Evolutionary conservation across 352 stramenopile species (phyloP), one percentile per base, ranked within the genome.

Genomic region (Vaucheria bursata): DNA sequence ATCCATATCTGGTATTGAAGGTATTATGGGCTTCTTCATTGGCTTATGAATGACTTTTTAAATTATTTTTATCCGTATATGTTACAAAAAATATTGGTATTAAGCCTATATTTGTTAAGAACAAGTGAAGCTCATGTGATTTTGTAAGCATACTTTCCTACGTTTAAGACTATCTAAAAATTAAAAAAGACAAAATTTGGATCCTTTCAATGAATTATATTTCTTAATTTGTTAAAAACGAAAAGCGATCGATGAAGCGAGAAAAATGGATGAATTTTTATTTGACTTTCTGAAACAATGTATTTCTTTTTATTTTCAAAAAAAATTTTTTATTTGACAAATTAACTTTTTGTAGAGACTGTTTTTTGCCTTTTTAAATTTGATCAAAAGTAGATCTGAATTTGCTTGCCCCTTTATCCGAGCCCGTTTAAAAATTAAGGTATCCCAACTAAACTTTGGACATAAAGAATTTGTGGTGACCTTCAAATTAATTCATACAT

Each of bases 1-100:
- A 96, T 75, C 85, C 87, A 50, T 96, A 95, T 35, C 77, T 82
- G 0, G 71, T 80, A 64, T 67, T 67, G 5, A 25, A 12, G 45
- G 25, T 25, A n/a, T n/a, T n/a, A n/a, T 59, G 45, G 45, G 45
- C 12, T 59, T 18, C 25, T 12, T 59, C 12, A 18, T 25, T 59
- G 25, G 45, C 45, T 59, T 12, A 18, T 25, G 12, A 59, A 59
- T 59, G 45, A 59, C 12, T 59, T 12, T 25, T 18, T 59, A 59
- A 12, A 12, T 25, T 25, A 59, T 59, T 12, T 25, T 12, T 59
- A 59, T 59, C 45, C 45, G 45, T 59, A 25, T 25, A 25, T 25
- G 45, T 25, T 12, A 12, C 45, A 25, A 59, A 18, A 12, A 25
- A 59, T 25, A 25, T 12, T 25, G 12, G 45, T 25, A 25, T 18